phyloP scores from a whole-genome alignment of 192 early-diverging fungal genomes.

The Dissophora globulifera region DNA sequence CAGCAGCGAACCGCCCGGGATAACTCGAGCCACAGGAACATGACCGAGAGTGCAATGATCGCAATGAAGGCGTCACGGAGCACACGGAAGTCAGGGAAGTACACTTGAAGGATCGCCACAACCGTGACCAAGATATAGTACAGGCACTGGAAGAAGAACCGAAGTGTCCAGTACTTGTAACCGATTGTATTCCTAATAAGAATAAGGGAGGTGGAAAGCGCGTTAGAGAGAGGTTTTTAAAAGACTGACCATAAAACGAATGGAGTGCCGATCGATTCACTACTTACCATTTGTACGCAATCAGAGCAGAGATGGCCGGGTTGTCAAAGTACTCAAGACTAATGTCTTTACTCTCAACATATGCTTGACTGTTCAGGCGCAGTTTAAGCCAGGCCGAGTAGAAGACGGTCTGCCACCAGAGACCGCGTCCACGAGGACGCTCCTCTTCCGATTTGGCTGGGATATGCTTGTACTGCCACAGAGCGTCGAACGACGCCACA shows the following conservation, averaged over 20 bases:
- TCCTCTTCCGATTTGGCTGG: not conserved
- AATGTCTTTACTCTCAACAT: conserved; percentile 10
- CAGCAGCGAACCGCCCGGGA: not conserved
- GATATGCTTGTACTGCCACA: conserved; percentile 21
- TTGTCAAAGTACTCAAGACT: conserved; percentile 22
- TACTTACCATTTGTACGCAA: conserved; percentile 26
- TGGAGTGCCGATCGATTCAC: too few species aligned
- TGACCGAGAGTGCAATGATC: conserved; percentile 7
- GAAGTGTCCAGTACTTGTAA: conserved; percentile 24
- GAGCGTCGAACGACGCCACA: conserved; percentile 24
- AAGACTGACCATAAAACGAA: too few species aligned
- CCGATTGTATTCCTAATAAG: conserved; percentile 39
- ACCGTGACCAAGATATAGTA: conserved; percentile 23
- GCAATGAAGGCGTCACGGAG: conserved; percentile 16
- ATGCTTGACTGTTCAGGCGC: not conserved
- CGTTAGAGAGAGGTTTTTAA: too few species aligned
- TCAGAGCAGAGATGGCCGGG: conserved; percentile 18
- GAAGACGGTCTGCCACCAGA: not conserved
- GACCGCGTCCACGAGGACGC: not conserved
- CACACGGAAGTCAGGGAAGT: not conserved
- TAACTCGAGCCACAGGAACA: conserved; percentile 36
- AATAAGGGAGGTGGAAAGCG: too few species aligned
- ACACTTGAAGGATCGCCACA: conserved; percentile 21
- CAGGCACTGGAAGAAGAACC: conserved; percentile 24
- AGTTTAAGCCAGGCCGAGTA: not conserved